Base-by-base conservation (phyloP, 2,329 filamentous ascomycete genomes). In the Verticillium isaacii region DNA sequence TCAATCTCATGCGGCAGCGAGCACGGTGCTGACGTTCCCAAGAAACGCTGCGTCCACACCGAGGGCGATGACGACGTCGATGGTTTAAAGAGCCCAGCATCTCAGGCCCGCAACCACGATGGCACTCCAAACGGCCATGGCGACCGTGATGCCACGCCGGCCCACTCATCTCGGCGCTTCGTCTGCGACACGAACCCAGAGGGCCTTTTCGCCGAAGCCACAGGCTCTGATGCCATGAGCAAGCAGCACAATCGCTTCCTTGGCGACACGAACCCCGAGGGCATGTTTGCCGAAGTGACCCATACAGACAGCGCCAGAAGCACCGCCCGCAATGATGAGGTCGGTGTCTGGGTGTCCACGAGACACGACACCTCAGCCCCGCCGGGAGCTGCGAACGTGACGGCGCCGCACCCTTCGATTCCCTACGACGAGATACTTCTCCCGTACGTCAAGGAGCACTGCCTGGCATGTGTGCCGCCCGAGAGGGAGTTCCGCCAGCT, bases 131-230 rank as follows among this genome's bases (percentile, higher is more conserved):
- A 58, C 19, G 57, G 57, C 7, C 7, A 36, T 14, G 45, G 45
- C 5, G 57, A 45, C 14, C 57, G 25, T 37, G 56, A 50, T 25
- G 39, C 39, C 15, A 58, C 41, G n/a, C 23, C 58, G 14, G 58
- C 41, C 32, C 67, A 71, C 61, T 68, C 73, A 5, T 68, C 71
- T 1, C 80, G 84, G 8, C 7, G 73, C 77, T 87, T 86, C 60
- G 80, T 87, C 50, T 83, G 84, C n/a, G 84, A 87, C 66, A 67
- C 86, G 32, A 87, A 85, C 65, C 85, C 85, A 1, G 85, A 87
- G 69, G 81, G 81, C 62, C 82, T 87, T 68, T 84, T 88, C 62
- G 76, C 85, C 66, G 82, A 85, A 65, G 83, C 82, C 1, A 82
- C 81, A 2, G 77, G 74, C 19, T 63, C 67, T 32, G 69, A 61